Evolutionary conservation across 2,329 filamentous ascomycete genomes (phyloP), one percentile per base, ranked within the genome.

Genomic region (Dactylella cylindrospora): DNA sequence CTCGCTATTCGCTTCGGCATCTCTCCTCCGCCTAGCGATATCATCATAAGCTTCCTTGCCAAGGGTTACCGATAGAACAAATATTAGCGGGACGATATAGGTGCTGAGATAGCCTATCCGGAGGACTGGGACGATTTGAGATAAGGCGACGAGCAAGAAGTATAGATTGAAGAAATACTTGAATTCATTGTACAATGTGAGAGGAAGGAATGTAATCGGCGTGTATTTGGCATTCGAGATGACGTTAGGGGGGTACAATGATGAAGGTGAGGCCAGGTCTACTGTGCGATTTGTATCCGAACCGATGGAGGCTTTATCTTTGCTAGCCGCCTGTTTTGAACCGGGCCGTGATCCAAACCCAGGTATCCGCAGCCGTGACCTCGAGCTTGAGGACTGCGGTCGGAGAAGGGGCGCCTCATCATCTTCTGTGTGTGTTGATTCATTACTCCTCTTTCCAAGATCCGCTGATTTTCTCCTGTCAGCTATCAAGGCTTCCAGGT

Each of bases 81-180:
- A 96, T 0, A 85, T 89, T 65, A 98, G 75, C 1, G 93, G 93
- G 15, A 88, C 90, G 72, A 97, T 84, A 70, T 98, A 98, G 1
- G 93, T 97, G 23, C 88, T 88, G 64, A 98, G 80, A 72, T 96
- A 97, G 52, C 93, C 93, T 67, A 98, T 96, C 50, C 90, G 83
- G 50, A 98, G 76, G 17, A 87, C 81, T 3, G 90, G 90, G 70
- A 98, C 90, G 35, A 89, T 84, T 74, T 98, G 93, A 29, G 91
- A 97, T 43, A 97, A 75, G 5, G 93, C 94, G 43, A 98, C 93
- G 20, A 97, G 83, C 52, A 98, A 78, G 73, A 98, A 98, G 73
- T 98, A 98, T 78, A 97, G 88, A 79, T 98, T 98, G 79, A 98
- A 95, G 76, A 98, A 98, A 77, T 97, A 98, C 60, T 91, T 96